Percentiles rank a stretch among this genome's conserved stretches.
These are phyloP conservation scores for Turnera subulata DNA, from an alignment of 345 rosid species.

Conservation along the genomic window DNA sequence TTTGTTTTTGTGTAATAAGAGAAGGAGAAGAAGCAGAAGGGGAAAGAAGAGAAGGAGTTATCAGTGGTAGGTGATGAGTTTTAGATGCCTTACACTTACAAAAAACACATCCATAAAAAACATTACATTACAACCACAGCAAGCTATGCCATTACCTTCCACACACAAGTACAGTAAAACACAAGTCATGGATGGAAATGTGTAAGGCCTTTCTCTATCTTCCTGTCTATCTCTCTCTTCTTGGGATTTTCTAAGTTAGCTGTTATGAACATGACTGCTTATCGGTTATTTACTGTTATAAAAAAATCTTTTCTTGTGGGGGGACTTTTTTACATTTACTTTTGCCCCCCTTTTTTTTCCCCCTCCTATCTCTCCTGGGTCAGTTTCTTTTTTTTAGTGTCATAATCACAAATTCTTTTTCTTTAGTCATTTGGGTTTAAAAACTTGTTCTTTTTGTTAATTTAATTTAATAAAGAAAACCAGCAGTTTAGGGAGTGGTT, in stretches of 20 bases:
- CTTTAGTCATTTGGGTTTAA: background rate
- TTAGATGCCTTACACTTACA: conserved; percentile 20
- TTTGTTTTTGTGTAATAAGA: conserved; percentile 10
- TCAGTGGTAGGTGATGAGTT: conserved; percentile 73
- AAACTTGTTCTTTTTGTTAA: background rate
- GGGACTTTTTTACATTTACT: background rate
- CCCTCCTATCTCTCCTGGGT: background rate
- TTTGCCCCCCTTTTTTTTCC: background rate
- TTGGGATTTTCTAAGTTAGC: conserved; percentile 1
- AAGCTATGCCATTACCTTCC: too few species aligned
- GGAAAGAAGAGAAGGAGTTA: conserved; percentile 63
- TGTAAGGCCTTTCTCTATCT: background rate
- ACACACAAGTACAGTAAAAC: conserved; percentile 1
- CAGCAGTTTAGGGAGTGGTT: background rate
- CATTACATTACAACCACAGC: background rate
- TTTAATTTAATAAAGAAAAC: background rate
- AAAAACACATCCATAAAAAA: background rate
- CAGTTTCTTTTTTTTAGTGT: background rate
- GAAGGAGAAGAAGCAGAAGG: conserved; percentile 11
- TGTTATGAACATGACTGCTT: conserved; percentile 11
- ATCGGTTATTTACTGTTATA: background rate
- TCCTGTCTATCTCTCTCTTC: background rate
- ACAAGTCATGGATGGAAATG: conserved; percentile 12
- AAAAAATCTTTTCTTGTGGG: too few species aligned
- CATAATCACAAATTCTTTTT: background rate